These are phyloP conservation scores for Myriangium duriaei DNA, from an alignment of 2,329 filamentous ascomycete species.

Conservation along the genomic window DNA sequence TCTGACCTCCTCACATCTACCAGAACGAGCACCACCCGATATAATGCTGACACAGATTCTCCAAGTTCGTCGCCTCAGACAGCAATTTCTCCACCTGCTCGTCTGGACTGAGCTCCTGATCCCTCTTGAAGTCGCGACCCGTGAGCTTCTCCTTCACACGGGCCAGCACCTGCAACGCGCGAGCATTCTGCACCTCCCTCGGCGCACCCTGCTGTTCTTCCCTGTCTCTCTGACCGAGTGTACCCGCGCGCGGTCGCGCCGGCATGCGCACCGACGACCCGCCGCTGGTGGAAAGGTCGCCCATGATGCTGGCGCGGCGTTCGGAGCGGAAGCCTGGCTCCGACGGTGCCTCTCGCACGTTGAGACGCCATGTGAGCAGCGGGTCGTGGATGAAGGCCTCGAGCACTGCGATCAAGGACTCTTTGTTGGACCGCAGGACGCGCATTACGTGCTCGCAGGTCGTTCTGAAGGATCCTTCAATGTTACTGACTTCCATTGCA, in stretches of 20 bases:
- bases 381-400: slow-evolving; percentile 99
- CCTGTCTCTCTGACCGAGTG: background rate
- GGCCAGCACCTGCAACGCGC: slow-evolving; percentile 80
- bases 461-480: slow-evolving; percentile 95
- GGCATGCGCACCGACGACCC: slow-evolving; percentile 3
- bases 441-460: slow-evolving; percentile 98
- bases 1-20: slow-evolving; percentile 37
- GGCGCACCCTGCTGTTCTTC: slow-evolving; percentile 21
- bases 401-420: slow-evolving; percentile 93
- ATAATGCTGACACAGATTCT: slow-evolving; percentile 97
- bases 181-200: slow-evolving; percentile 78
- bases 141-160: slow-evolving; percentile 93
- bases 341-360: slow-evolving; percentile 47
- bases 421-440: slow-evolving; percentile 90
- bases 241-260: slow-evolving; percentile 4
- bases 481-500: slow-evolving; percentile 99
- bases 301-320: slow-evolving; percentile 47
- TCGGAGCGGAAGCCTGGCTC: slow-evolving; percentile 49
- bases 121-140: slow-evolving; percentile 77
- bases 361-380: slow-evolving; percentile 91
- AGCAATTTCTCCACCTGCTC: slow-evolving; percentile 91
- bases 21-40: slow-evolving; percentile 99
- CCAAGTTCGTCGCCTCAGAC: slow-evolving; percentile 86
- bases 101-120: slow-evolving; percentile 71
- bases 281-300: slow-evolving; percentile 17